Evolutionary conservation across 192 early-diverging fungal genomes (phyloP).

Genomic region (Coemansia sp.): DNA sequence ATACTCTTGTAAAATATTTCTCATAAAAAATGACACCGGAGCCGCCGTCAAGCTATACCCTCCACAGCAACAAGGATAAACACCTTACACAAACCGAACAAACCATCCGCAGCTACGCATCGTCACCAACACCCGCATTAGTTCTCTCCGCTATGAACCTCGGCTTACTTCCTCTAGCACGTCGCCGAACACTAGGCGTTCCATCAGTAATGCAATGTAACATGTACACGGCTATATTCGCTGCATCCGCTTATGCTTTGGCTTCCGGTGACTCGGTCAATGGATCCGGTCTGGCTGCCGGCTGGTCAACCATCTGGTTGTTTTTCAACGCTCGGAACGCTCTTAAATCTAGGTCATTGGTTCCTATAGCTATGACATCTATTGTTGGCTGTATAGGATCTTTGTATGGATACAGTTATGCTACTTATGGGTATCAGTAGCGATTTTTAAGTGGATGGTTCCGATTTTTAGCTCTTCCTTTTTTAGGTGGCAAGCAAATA

Average conservation of each 20-base stretch:
- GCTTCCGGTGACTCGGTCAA: constrained; percentile 33
- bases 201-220: constrained; percentile 46
- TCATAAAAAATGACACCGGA: neutral
- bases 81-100: constrained; percentile 7
- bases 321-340: constrained; percentile 51
- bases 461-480: no score
- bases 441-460: no score
- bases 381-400: constrained; percentile 27
- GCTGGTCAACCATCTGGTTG: constrained; percentile 49
- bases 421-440: no score
- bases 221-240: constrained; percentile 38
- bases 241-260: constrained; percentile 33
- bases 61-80: constrained; percentile 10
- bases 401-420: constrained; percentile 36
- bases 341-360: constrained; percentile 2
- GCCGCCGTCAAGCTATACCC: constrained; percentile 45
- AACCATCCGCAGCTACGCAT: neutral
- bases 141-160: constrained; percentile 28
- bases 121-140: constrained; percentile 24
- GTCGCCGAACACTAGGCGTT: constrained; percentile 13
- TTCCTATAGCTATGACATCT: constrained; percentile 29
- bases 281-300: constrained; percentile 36
- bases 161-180: constrained; percentile 9
- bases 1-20: constrained; percentile 1
- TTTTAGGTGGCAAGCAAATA: no score